Conservation (phyloP, 106 monocot genomes). For the Narthecium ossifragum region DNA sequence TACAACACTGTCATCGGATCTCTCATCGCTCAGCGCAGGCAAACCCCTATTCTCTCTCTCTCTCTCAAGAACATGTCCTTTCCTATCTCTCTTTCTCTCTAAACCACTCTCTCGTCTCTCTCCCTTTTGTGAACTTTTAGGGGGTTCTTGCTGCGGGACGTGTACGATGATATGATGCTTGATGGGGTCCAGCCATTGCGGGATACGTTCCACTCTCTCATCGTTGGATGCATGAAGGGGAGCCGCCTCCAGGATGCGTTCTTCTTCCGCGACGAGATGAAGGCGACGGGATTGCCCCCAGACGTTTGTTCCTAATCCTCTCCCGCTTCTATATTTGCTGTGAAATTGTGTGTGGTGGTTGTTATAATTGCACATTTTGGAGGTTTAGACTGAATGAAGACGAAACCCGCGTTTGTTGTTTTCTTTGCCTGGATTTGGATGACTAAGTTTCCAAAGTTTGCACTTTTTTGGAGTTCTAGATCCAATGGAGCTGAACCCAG, state of each 20-base stretch:
- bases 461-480: no score
- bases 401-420: no score
- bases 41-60: neutral
- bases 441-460: no score
- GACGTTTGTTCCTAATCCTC: constrained; percentile 62
- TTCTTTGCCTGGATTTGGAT: no score
- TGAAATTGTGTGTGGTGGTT: neutral
- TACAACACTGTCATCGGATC: constrained; percentile 90
- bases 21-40: constrained; percentile 73
- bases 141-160: constrained; percentile 77
- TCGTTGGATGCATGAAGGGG: constrained; percentile 94
- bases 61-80: no score
- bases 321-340: no score
- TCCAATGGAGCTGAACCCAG: no score
- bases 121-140: constrained; percentile 13
- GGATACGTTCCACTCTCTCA: constrained; percentile 86
- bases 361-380: no score
- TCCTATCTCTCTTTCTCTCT: neutral
- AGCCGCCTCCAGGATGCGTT: constrained; percentile 89
- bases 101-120: neutral
- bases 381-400: no score
- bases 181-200: constrained; percentile 91
- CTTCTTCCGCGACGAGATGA: constrained; percentile 93
- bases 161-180: constrained; percentile 96
- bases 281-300: constrained; percentile 70